Evolutionary conservation across 768 basidiomycete genomes (phyloP), one percentile per base, ranked within the genome.

Genomic region (Coprinopsis sp.): DNA sequence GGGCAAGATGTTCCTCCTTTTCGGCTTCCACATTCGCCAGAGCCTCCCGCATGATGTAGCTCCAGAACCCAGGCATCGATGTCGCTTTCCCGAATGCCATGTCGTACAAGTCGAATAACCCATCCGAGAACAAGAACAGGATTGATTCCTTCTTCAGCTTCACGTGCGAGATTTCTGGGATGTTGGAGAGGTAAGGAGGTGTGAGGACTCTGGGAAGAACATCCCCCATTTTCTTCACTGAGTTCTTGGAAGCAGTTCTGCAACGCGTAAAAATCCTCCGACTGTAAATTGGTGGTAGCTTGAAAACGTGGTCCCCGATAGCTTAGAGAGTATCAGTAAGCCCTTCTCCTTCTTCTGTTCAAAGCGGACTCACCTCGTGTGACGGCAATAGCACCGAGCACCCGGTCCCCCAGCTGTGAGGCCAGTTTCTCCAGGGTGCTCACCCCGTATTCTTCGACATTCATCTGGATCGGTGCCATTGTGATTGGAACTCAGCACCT

Each of bases 311-410:
- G 56, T 81, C 78, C 6, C 79, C 79, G 38, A 80, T 54, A 12
- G 78, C 78, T 81, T 46, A 22, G 29, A 30, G 30, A 23, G 5
- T 6, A 33, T 24, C 5, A 36, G 33, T 18, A 28, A 44, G 42
- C 29, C 36, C 39, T 29, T 47, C 19, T 25, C 10, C 40, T 30
- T 33, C 14, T 12, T 36, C 21, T 23, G 18, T 25, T 13, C 36
- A 22, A 29, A 13, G n/a, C 16, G 2, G 6, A 59, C 67, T 38
- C 51, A 72, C 79, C 76, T 62, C 79, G 64, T 34, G 79, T 81
- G 13, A 79, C 77, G 14, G 78, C 78, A 37, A 80, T 72, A 1
- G 73, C 70, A 19, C 79, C 78, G 6, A 79, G 64, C 11, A 80
- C 76, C 36, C 79, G 67, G 40, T 73, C 59, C 18, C 68, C 59